phyloP scores from a whole-genome alignment of 2,329 filamentous ascomycete genomes.

The Aspergillus felis region DNA sequence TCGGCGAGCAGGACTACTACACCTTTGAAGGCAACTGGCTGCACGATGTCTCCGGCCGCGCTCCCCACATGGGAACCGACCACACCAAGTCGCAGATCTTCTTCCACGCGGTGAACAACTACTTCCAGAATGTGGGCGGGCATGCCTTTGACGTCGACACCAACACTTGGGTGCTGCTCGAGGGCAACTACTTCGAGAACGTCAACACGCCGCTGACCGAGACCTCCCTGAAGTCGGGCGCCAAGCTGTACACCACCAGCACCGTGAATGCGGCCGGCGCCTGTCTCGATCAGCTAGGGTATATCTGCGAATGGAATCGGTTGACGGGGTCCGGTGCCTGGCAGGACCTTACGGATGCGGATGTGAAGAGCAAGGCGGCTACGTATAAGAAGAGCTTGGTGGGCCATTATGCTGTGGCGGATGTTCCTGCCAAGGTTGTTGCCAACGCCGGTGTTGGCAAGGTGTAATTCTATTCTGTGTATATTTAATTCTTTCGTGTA shows the following conservation, averaged over 20 bases:
- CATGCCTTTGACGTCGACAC: slow-evolving; percentile 56
- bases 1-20: slow-evolving; percentile 8
- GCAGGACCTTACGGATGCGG: slow-evolving; percentile 1
- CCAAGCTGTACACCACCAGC: slow-evolving; percentile 8
- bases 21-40: slow-evolving; percentile 8
- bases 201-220: slow-evolving; percentile 35
- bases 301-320: slow-evolving; percentile 13
- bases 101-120: slow-evolving; percentile 59
- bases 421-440: slow-evolving; percentile 12
- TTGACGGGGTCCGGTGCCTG: slow-evolving; percentile 5
- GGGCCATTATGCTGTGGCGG: slow-evolving; percentile 5
- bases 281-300: slow-evolving; percentile 4
- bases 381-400: slow-evolving; percentile 6
- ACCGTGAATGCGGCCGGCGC: slow-evolving; percentile 4
- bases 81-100: slow-evolving; percentile 43
- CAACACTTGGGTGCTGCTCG: slow-evolving; percentile 48
- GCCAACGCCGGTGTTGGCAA: slow-evolving; percentile 14
- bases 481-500: not conserved
- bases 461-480: not conserved
- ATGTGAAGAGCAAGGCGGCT: slow-evolving; percentile 3
- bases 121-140: slow-evolving; percentile 53
- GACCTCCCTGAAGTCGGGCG: slow-evolving; percentile 7
- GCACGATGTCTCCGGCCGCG: slow-evolving; percentile 9
- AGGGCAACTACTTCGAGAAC: slow-evolving; percentile 58
- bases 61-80: slow-evolving; percentile 9